Conservation (phyloP, 176 grass and related monocot genomes). For the Pontederia crassipes region DNA sequence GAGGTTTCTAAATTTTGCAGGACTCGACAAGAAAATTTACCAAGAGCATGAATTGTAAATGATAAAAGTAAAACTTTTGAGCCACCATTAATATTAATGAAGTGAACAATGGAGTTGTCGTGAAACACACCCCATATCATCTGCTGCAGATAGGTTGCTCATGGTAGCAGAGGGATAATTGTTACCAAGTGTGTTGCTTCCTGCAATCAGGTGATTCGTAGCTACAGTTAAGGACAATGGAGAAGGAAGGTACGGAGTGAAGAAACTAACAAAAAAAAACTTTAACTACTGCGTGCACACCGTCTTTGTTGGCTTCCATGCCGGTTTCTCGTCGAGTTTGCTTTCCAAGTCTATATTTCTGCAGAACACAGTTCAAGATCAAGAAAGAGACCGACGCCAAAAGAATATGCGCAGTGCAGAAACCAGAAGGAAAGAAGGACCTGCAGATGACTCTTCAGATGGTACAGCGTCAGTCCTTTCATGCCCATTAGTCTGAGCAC, state of each 20-base stretch:
- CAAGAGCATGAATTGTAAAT: neutral
- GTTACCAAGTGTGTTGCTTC: neutral
- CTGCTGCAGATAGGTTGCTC: neutral
- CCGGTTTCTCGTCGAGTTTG: conserved; percentile 53
- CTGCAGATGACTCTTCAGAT: conserved; percentile 95
- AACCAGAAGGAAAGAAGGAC: conserved; percentile 19
- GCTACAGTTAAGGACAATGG: neutral
- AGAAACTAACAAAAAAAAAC: neutral
- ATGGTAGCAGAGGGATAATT: neutral
- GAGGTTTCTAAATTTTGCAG: too few relatives aligned
- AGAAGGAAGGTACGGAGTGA: neutral
- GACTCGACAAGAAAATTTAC: too few relatives aligned
- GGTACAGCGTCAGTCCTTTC: conserved; percentile 91
- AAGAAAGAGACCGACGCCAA: neutral
- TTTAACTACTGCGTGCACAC: conserved; percentile 14
- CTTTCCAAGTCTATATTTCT: conserved; percentile 96
- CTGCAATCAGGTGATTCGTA: neutral
- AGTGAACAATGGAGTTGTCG: neutral
- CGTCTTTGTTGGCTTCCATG: conserved; percentile 41
- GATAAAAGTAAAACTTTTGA: too few relatives aligned
- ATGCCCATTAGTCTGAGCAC: conserved; percentile 88
- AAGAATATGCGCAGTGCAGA: neutral
- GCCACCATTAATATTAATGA: too few relatives aligned
- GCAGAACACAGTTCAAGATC: neutral
- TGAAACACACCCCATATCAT: neutral